Evolutionary conservation across 768 basidiomycete genomes (phyloP).

Genomic region (Russula dissimulans): DNA sequence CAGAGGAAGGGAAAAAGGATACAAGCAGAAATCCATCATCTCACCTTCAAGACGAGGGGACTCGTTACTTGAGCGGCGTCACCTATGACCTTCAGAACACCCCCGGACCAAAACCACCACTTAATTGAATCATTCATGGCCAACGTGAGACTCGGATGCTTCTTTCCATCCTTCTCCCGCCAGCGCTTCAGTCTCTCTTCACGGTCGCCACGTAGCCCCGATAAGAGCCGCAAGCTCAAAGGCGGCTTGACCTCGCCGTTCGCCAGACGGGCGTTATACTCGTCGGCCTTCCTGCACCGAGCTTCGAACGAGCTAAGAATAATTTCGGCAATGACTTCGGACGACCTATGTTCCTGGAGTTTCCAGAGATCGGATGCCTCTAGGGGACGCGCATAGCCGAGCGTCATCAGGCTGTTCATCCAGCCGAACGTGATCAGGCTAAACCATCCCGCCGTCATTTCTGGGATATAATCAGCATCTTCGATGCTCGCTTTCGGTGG

Average conservation of each 20-base stretch:
- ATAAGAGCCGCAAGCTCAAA: slow-evolving; percentile 41
- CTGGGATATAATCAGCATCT: slow-evolving; percentile 55
- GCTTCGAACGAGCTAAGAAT: slow-evolving; percentile 59
- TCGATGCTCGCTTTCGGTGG: slow-evolving; percentile 46
- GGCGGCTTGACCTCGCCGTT: slow-evolving; percentile 55
- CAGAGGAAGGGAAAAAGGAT: background rate
- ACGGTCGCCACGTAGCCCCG: slow-evolving; percentile 47
- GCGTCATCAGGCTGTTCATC: slow-evolving; percentile 59
- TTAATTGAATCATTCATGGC: slow-evolving; percentile 72
- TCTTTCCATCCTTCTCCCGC: slow-evolving; percentile 54
- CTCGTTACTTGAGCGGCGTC: slow-evolving; percentile 67
- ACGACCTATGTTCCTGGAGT: slow-evolving; percentile 52
- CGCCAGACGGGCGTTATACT: slow-evolving; percentile 63
- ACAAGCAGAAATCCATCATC: background rate
- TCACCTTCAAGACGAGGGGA: slow-evolving; percentile 73
- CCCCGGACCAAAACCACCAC: slow-evolving; percentile 73
- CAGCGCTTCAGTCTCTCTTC: slow-evolving; percentile 51
- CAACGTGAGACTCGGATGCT: slow-evolving; percentile 49
- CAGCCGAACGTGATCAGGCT: slow-evolving; percentile 60
- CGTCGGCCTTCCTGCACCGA: slow-evolving; percentile 44
- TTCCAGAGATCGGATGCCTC: slow-evolving; percentile 76
- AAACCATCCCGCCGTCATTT: slow-evolving; percentile 52
- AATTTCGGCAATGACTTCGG: slow-evolving; percentile 49
- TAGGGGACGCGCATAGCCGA: slow-evolving; percentile 75
- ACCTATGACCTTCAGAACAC: slow-evolving; percentile 46